These are phyloP conservation scores for cucumber (Cucumis sativus) DNA, from an alignment of 306 rosid species.

Conservation along the genomic window DNA sequence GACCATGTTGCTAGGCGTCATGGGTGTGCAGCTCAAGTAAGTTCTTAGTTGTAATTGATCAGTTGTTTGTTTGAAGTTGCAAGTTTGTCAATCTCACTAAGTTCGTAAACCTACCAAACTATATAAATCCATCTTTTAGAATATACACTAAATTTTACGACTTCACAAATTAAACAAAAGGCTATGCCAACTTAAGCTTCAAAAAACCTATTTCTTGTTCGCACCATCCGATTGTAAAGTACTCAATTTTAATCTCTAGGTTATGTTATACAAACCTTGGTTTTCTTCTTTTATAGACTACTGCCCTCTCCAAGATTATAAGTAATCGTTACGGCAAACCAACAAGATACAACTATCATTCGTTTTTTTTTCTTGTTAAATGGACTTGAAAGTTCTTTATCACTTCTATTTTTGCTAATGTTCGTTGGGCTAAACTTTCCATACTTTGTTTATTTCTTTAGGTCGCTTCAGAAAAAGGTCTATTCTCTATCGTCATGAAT, in stretches of 20 bases:
- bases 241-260: neutral
- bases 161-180: neutral
- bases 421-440: neutral
- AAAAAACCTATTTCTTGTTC: neutral
- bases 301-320: neutral
- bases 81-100: neutral
- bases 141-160: neutral
- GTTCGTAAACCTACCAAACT: neutral
- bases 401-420: neutral
- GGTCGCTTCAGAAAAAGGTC: constrained; percentile 92
- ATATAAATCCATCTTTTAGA: neutral
- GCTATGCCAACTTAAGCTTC: neutral
- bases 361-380: neutral
- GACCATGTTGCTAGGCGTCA: constrained; percentile 92
- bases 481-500: constrained; percentile 71
- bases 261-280: neutral
- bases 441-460: constrained; percentile 21
- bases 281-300: neutral
- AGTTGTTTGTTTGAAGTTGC: neutral
- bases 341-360: neutral
- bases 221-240: neutral
- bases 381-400: neutral
- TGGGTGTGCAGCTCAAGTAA: constrained; percentile 95
- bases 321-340: neutral
- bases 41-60: constrained; percentile 4